phyloP scores from a whole-genome alignment of 257 asterid species.

The Rauvolfia tetraphylla region DNA sequence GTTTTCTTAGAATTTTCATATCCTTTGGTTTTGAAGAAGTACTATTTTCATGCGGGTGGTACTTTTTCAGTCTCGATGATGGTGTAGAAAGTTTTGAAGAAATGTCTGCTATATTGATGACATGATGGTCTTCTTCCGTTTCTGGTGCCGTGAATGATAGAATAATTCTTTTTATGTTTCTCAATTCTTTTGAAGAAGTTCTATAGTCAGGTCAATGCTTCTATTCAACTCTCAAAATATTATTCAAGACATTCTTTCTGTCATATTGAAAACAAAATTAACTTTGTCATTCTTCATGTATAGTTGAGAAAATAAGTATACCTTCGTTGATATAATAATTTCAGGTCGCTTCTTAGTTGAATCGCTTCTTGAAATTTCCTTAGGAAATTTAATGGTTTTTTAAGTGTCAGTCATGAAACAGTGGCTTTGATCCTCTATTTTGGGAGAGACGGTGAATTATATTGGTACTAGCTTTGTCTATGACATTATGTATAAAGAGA shows the following conservation, averaged over 20 bases:
- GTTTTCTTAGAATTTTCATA: too few species aligned
- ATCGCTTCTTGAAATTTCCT: background rate
- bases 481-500: too few species aligned
- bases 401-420: background rate
- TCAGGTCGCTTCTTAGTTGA: background rate
- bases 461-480: background rate
- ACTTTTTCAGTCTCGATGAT: too few species aligned
- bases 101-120: background rate
- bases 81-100: too few species aligned
- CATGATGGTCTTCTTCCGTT: background rate
- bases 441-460: background rate
- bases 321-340: background rate
- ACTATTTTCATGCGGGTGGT: background rate
- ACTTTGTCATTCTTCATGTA: background rate
- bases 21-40: background rate
- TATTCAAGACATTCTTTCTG: background rate
- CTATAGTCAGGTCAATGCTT: too few species aligned
- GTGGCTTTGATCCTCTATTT: background rate
- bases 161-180: too few species aligned
- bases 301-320: background rate
- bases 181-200: background rate
- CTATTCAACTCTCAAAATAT: too few species aligned
- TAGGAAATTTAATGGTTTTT: too few species aligned
- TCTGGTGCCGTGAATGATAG: background rate
- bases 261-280: background rate